Percentiles rank a stretch among this genome's conserved stretches.
Conservation (phyloP, 1,139 yeast genomes). For the Saccharomycopsis hybrid region DNA sequence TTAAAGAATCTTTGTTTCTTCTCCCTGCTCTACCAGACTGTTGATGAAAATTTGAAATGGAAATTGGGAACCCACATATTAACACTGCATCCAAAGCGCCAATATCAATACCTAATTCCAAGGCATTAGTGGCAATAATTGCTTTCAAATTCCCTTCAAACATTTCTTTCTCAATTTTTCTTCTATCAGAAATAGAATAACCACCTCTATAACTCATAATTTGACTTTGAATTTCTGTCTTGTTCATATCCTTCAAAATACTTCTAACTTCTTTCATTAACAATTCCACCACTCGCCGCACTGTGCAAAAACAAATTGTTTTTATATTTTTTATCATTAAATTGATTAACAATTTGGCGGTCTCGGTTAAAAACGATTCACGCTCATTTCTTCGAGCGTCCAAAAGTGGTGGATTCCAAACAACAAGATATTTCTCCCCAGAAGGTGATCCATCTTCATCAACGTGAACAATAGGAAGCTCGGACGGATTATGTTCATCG, state of each 20-base stretch:
- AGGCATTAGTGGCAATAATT: constrained; percentile 88
- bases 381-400: constrained; percentile 47
- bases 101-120: constrained; percentile 91
- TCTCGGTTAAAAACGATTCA: constrained; percentile 66
- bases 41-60: constrained; percentile 83
- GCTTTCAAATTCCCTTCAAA: constrained; percentile 80
- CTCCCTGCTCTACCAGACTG: constrained; percentile 97
- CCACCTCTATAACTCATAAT: constrained; percentile 97
- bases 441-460: constrained; percentile 82
- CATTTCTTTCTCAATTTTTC: constrained; percentile 85
- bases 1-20: constrained; percentile 67
- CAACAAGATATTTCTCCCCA: constrained; percentile 64
- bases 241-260: constrained; percentile 37
- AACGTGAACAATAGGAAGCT: constrained; percentile 44
- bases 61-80: constrained; percentile 86
- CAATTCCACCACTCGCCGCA: constrained; percentile 78
- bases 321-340: constrained; percentile 60
- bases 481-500: constrained; percentile 21
- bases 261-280: constrained; percentile 75
- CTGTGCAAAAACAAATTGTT: constrained; percentile 85
- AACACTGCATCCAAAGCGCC: constrained; percentile 88
- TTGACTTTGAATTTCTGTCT: constrained; percentile 45
- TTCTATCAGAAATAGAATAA: constrained; percentile 75
- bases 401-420: constrained; percentile 75
- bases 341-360: constrained; percentile 65